These are phyloP conservation scores for Aspergillus pseudonomiae DNA, from an alignment of 2,329 filamentous ascomycete genomes.

Conservation along the genomic window DNA sequence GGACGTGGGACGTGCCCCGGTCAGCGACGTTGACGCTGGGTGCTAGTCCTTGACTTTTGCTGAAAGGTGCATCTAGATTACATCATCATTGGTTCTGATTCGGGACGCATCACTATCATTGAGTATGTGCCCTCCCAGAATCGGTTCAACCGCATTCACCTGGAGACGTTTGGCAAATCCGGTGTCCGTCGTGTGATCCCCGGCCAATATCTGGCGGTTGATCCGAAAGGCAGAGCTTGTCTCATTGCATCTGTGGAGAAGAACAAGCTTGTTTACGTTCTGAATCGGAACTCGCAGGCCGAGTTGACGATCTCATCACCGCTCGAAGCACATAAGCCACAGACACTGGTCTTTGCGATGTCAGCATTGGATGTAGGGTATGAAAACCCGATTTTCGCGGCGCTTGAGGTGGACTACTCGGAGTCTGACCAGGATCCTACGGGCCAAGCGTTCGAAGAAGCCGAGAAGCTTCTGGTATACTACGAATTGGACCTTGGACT, in stretches of 20 bases:
- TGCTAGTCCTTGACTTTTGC: constrained; percentile 39
- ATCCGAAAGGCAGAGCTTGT: constrained; percentile 94
- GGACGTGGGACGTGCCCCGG: constrained; percentile 38
- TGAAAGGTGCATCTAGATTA: constrained; percentile 70
- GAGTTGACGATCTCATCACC: constrained; percentile 97
- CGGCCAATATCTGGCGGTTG: constrained; percentile 92
- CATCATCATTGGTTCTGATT: constrained; percentile 93
- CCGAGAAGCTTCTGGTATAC: constrained; percentile 91
- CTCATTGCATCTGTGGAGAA: constrained; percentile 94
- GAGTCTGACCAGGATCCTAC: constrained; percentile 90
- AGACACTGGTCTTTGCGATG: constrained; percentile 85
- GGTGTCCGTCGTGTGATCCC: constrained; percentile 91
- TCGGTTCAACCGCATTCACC: constrained; percentile 82
- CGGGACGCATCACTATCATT: constrained; percentile 89
- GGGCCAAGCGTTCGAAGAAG: constrained; percentile 75
- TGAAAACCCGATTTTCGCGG: constrained; percentile 94
- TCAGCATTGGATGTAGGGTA: constrained; percentile 93
- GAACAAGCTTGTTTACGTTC: constrained; percentile 98
- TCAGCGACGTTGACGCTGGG: constrained; percentile 36
- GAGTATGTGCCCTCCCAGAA: constrained; percentile 89
- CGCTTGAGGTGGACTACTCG: constrained; percentile 89
- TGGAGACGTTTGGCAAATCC: constrained; percentile 98
- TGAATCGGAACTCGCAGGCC: constrained; percentile 92
- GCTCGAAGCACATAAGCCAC: constrained; percentile 90
- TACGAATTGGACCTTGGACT: constrained; percentile 96